A percentile compares a stretch with the other conserved stretches of the same genome.
Evolutionary conservation across 192 early-diverging fungal genomes (phyloP).

Genomic region (Umbelopsis sp.): DNA sequence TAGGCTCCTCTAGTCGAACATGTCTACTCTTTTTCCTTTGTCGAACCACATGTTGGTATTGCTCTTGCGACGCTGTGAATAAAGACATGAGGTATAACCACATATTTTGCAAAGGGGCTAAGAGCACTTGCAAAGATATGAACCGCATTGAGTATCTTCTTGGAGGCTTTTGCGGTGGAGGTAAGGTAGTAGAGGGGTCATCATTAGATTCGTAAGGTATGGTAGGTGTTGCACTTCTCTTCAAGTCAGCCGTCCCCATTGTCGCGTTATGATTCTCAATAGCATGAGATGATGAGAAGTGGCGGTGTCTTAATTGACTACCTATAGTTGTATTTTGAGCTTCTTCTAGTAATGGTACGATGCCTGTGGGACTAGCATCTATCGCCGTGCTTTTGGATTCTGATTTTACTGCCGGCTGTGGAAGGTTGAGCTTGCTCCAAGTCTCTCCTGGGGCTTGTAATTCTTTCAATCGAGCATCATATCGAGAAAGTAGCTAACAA

Average conservation of each 20-base stretch:
- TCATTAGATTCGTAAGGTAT: not conserved
- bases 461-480: constrained; percentile 23
- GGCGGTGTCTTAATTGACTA: not conserved
- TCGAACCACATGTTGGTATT: constrained; percentile 35
- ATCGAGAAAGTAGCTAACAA: constrained; percentile 24
- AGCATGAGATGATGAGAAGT: not conserved
- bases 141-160: constrained; percentile 31
- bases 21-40: constrained; percentile 41
- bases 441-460: constrained; percentile 28
- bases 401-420: constrained; percentile 25
- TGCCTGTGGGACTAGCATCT: not conserved
- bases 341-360: not conserved
- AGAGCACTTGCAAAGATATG: constrained; percentile 36
- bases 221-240: not conserved
- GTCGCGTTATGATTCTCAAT: not conserved
- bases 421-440: constrained; percentile 10
- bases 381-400: not conserved
- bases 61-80: constrained; percentile 38
- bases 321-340: not conserved
- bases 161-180: constrained; percentile 13
- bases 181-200: not conserved
- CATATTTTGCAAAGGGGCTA: constrained; percentile 27
- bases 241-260: not conserved
- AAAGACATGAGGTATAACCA: constrained; percentile 28
- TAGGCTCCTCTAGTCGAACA: constrained; percentile 34